Conservation (phyloP, 345 rosid species). For the Euphorbia peplus region DNA sequence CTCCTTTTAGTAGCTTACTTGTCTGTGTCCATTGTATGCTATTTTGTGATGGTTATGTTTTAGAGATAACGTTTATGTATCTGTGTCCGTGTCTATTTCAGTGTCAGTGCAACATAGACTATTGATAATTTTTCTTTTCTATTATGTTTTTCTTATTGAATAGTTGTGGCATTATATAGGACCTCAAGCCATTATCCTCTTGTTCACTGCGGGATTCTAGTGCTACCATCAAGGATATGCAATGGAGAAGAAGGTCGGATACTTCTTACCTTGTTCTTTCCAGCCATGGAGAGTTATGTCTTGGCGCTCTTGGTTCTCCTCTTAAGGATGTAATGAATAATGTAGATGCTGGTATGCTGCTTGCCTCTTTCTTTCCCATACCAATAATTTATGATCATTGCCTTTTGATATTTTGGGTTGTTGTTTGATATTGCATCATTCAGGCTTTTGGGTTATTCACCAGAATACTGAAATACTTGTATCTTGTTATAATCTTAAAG, state of each 20-base stretch:
- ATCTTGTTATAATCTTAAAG: background rate
- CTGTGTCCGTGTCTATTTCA: too few relatives aligned
- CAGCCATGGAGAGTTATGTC: slow-evolving; percentile 49
- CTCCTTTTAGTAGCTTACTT: too few relatives aligned
- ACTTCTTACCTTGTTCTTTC: slow-evolving; percentile 65
- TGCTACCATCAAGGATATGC: slow-evolving; percentile 59
- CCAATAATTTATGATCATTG: background rate
- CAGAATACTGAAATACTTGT: background rate
- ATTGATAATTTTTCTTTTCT: background rate
- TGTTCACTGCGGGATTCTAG: slow-evolving; percentile 48
- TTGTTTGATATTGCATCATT: background rate
- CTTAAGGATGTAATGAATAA: slow-evolving; percentile 52
- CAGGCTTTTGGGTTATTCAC: background rate
- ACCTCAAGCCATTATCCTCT: slow-evolving; percentile 44
- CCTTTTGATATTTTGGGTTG: background rate
- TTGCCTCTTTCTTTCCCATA: background rate
- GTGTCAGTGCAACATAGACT: too few relatives aligned
- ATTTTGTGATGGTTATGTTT: too few relatives aligned
- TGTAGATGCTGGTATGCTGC: slow-evolving; percentile 72
- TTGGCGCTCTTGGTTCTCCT: slow-evolving; percentile 46
- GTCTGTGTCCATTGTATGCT: too few relatives aligned
- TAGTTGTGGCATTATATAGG: slow-evolving; percentile 34
- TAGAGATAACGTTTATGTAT: too few relatives aligned
- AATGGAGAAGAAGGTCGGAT: slow-evolving; percentile 58
- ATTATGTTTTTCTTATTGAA: background rate